A percentile compares a stretch with the other conserved stretches of the same genome.
These are phyloP conservation scores for Kitagawia praeruptora DNA, from an alignment of 129 eudicot genomes.

Conservation along the genomic window DNA sequence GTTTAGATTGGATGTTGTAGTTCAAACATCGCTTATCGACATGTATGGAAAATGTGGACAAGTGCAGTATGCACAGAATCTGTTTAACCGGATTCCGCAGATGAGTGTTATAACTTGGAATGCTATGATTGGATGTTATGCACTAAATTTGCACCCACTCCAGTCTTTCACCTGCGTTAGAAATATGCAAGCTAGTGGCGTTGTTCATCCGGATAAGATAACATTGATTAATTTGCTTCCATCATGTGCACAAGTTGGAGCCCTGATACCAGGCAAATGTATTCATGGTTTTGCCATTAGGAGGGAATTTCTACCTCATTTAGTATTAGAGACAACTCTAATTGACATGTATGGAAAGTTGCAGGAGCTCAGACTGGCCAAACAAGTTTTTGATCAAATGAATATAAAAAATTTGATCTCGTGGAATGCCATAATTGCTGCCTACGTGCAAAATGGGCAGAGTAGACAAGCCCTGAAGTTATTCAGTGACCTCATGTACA, in stretches of 20 bases:
- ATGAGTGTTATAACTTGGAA: conserved; percentile 51
- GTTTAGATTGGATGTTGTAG: conserved; percentile 36
- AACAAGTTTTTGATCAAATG: conserved; percentile 34
- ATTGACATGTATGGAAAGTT: conserved; percentile 70
- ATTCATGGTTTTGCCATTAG: conserved; percentile 53
- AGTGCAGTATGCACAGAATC: conserved; percentile 47
- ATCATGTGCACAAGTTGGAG: conserved; percentile 54
- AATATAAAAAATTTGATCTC: conserved; percentile 42
- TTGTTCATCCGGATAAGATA: conserved; percentile 44
- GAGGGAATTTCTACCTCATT: conserved; percentile 41
- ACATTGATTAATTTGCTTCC: conserved; percentile 67
- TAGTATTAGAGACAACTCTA: conserved; percentile 51
- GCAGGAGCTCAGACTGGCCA: conserved; percentile 32
- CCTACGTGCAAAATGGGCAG: conserved; percentile 48
- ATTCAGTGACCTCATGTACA: conserved; percentile 30
- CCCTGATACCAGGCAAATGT: conserved; percentile 31
- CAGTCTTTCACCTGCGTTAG: conserved; percentile 41
- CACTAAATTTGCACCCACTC: conserved; percentile 21
- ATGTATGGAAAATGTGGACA: conserved; percentile 70
- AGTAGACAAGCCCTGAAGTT: conserved; percentile 34
- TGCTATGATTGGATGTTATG: conserved; percentile 58
- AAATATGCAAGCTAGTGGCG: conserved; percentile 39
- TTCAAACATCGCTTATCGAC: conserved; percentile 61
- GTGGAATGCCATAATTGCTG: conserved; percentile 55
- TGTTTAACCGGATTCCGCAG: conserved; percentile 23